A percentile compares a stretch with the other conserved stretches of the same genome.
These are phyloP conservation scores for Cornus florida DNA, from an alignment of 148 eudicot species.

Conservation along the genomic window DNA sequence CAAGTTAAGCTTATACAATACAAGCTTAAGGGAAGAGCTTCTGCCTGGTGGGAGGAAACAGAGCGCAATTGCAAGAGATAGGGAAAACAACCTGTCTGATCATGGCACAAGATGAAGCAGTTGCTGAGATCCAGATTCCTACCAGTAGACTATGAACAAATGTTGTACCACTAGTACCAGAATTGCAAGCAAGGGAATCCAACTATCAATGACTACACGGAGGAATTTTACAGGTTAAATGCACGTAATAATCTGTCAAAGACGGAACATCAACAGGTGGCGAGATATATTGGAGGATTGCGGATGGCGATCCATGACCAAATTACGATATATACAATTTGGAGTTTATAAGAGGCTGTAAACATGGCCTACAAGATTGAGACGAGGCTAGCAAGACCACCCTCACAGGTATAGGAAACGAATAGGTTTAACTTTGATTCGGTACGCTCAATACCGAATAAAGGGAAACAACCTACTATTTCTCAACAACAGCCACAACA, in stretches of 20 bases:
- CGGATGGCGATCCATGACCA: background rate
- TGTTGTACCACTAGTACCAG: background rate
- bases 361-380: too few species aligned
- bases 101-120: background rate
- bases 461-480: too few species aligned
- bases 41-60: background rate
- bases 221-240: background rate
- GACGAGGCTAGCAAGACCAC: too few species aligned
- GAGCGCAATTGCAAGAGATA: background rate
- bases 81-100: background rate
- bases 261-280: background rate
- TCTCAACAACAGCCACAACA: too few species aligned
- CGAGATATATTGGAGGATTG: background rate
- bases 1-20: background rate
- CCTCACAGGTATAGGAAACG: too few species aligned
- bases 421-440: too few species aligned
- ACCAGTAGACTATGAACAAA: background rate
- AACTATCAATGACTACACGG: background rate
- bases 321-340: too few species aligned
- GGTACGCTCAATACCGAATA: too few species aligned
- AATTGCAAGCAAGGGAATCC: background rate
- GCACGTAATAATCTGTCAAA: background rate
- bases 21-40: background rate
- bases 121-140: background rate
- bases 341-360: too few species aligned